Conservation (phyloP, 2,329 filamentous ascomycete species). For the Elsinoe arachidis region DNA sequence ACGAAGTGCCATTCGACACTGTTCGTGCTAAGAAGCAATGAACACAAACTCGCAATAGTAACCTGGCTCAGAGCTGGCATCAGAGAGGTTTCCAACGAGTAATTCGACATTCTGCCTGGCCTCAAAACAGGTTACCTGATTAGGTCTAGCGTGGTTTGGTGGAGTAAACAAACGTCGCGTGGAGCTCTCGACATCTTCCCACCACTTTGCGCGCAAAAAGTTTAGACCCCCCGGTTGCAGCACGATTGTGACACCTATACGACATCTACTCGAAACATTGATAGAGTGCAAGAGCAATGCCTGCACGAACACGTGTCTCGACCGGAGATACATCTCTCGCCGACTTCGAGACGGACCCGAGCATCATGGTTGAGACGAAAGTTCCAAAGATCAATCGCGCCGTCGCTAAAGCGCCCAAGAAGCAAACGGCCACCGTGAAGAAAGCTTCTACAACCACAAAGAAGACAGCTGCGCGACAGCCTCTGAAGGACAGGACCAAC, state of each 20-base stretch:
- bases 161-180: constrained; percentile 13
- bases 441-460: constrained; percentile 23
- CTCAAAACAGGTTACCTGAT: background rate
- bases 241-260: background rate
- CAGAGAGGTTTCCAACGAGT: no score
- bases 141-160: constrained; percentile 6
- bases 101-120: no score
- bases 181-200: background rate
- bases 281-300: background rate
- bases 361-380: background rate
- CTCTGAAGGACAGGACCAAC: constrained; percentile 33
- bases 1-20: no score
- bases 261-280: background rate
- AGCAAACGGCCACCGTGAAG: constrained; percentile 13
- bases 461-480: constrained; percentile 31
- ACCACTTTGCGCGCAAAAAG: background rate
- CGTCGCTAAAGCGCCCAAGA: constrained; percentile 22
- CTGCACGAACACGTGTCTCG: constrained; percentile 1
- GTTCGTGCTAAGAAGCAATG: no score
- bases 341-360: constrained; percentile 10
- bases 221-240: background rate
- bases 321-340: background rate
- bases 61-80: background rate
- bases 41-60: background rate
- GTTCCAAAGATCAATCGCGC: constrained; percentile 16